phyloP scores from a whole-genome alignment of 2,329 filamentous ascomycete species.

The Xylariaceae sp. region DNA sequence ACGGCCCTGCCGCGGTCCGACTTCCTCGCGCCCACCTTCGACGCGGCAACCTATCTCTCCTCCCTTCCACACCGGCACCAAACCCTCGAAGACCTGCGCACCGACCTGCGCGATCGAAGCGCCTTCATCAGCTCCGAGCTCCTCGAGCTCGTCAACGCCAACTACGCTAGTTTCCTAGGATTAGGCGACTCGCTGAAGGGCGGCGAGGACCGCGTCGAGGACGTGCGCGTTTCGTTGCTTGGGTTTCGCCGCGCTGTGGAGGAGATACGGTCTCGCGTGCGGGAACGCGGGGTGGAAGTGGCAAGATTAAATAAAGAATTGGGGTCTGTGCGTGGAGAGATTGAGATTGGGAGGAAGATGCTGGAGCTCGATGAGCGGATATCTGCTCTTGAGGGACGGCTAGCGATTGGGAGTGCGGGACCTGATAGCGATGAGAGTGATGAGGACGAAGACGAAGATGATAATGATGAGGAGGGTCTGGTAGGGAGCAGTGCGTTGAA shows the following conservation, averaged over 20 bases:
- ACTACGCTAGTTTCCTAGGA: slow-evolving; percentile 90
- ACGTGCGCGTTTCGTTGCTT: slow-evolving; percentile 84
- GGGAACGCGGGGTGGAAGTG: slow-evolving; percentile 68
- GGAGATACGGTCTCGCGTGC: slow-evolving; percentile 72
- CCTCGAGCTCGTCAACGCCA: slow-evolving; percentile 91
- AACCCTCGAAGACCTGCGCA: slow-evolving; percentile 89
- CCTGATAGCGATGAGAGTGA: slow-evolving; percentile 43
- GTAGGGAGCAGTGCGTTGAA: slow-evolving; percentile 56
- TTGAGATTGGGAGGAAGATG: slow-evolving; percentile 67
- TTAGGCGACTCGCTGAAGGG: slow-evolving; percentile 82
- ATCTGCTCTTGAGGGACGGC: slow-evolving; percentile 65
- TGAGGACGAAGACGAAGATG: slow-evolving; percentile 50
- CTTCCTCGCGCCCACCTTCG: slow-evolving; percentile 80
- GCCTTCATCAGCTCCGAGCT: slow-evolving; percentile 84
- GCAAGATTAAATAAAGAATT: slow-evolving; percentile 70
- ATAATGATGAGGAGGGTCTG: slow-evolving; percentile 42
- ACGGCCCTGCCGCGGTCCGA: slow-evolving; percentile 80
- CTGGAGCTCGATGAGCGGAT: slow-evolving; percentile 72
- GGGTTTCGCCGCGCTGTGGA: slow-evolving; percentile 85
- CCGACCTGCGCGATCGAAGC: slow-evolving; percentile 82
- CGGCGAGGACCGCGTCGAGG: slow-evolving; percentile 90
- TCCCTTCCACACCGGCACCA: slow-evolving; percentile 87
- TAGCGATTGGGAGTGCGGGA: slow-evolving; percentile 60
- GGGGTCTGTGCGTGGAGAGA: slow-evolving; percentile 64
- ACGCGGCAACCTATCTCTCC: slow-evolving; percentile 80